A percentile compares a stretch with the other conserved stretches of the same genome.
Conservation (phyloP, 192 early-diverging fungal species). For the Geranomyces michiganensis region DNA sequence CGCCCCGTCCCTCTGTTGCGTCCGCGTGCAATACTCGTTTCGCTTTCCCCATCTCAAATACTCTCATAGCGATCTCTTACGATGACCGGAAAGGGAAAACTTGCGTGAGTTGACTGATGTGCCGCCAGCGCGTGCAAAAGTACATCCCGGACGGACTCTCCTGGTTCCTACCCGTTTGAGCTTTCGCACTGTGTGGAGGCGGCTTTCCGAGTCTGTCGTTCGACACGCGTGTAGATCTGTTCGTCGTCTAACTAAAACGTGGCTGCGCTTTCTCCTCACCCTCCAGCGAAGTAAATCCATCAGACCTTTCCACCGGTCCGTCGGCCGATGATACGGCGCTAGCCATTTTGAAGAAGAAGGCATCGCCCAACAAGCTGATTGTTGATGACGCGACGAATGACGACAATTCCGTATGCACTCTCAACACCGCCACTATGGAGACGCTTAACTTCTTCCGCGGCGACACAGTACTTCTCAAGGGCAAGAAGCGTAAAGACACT, state of each 20-base stretch:
- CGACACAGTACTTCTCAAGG: conserved; percentile 94
- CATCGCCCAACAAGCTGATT: conserved; percentile 97
- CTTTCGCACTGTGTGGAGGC: background rate
- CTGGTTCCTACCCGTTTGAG: background rate
- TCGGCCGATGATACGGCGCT: conserved; percentile 84
- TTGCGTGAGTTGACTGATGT: background rate
- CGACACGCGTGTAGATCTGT: background rate
- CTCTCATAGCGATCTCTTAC: background rate
- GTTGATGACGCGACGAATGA: conserved; percentile 96
- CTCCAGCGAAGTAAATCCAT: conserved; percentile 44
- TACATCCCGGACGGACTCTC: background rate
- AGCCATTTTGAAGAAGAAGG: conserved; percentile 94
- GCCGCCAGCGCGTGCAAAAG: no score
- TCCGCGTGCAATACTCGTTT: background rate
- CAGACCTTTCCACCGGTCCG: conserved; percentile 36
- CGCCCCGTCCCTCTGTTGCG: no score
- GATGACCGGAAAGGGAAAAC: conserved; percentile 19
- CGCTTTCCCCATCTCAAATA: background rate
- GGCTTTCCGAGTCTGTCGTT: background rate
- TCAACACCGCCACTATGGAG: conserved; percentile 93
- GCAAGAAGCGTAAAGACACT: conserved; percentile 97
- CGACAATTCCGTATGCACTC: conserved; percentile 93
- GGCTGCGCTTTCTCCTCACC: background rate
- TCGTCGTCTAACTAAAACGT: background rate
- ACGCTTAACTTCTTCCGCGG: conserved; percentile 87